Base-by-base conservation (phyloP, 495 filamentous ascomycete species). In the Annulohypoxylon maeteangense region DNA sequence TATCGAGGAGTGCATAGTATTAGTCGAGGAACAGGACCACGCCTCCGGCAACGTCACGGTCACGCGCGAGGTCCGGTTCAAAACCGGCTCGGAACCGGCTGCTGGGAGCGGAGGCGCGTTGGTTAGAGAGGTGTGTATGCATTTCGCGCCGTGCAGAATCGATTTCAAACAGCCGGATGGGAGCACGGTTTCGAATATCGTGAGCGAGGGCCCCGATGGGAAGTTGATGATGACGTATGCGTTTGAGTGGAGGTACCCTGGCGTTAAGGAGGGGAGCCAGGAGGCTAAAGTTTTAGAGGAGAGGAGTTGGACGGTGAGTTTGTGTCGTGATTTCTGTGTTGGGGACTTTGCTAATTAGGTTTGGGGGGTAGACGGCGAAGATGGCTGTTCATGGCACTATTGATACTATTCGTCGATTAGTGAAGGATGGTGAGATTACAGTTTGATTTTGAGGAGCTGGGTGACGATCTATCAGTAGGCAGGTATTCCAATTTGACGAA, bases 371-470 rank as follows among this genome's bases (percentile, higher is more conserved):
- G 81, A 78, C 73, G 10, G 80, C 81, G 23, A 81, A 76, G 54
- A 69, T 74, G 64, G 79, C 81, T 8, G 81, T 83, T 1, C 79
- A 82, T 57, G 65, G 69, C 7, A 80, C 71, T 56, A 81, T 83
- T 29, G 75, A 79, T 34, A 77, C 77, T 0, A 79, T 79, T 25
- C 70, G 80, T 40, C 68, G 69, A 36, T 51, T 83, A 31, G 79
- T 78, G 1, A 47, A 18, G 1, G 76, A 79, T 51, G 76, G 78
- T 11, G 74, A 77, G 63, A 71, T 80, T 34, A 42, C 12, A 23
- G 25, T 10, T 4, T 27, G 11, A 50, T 50, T n/a, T n/a, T n/a
- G n/a, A n/a, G n/a, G n/a, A n/a, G n/a, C n/a, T n/a, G n/a, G n/a
- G n/a, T n/a, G n/a, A n/a, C n/a, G n/a, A n/a, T n/a, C n/a, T n/a